Conservation (phyloP, 129 eudicot species). For the Scalesia atractyloides region DNA sequence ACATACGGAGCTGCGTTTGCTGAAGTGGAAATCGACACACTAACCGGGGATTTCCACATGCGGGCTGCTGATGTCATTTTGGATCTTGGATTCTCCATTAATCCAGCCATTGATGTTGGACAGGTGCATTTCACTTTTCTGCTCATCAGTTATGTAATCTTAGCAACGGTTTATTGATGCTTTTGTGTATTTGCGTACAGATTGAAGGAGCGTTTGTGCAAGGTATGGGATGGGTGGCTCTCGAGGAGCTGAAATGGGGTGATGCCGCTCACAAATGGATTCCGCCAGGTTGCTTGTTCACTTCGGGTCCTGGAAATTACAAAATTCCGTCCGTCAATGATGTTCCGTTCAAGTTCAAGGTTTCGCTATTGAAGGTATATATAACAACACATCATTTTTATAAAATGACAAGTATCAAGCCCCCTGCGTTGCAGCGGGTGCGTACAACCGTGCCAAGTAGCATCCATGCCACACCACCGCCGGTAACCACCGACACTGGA, state of each 20-base stretch:
- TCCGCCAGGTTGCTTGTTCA: slow-evolving; percentile 71
- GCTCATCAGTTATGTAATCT: not conserved
- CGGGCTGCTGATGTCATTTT: slow-evolving; percentile 77
- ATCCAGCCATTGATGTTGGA: slow-evolving; percentile 98
- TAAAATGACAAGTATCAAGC: too few relatives aligned
- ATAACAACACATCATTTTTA: slow-evolving; percentile 8
- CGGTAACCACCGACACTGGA: too few relatives aligned
- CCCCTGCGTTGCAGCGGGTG: too few relatives aligned
- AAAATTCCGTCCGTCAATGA: slow-evolving; percentile 96
- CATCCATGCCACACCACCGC: too few relatives aligned
- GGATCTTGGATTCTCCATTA: slow-evolving; percentile 92
- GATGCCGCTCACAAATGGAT: slow-evolving; percentile 95
- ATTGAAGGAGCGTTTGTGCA: slow-evolving; percentile 97
- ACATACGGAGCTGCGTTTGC: slow-evolving; percentile 98
- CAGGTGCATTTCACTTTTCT: slow-evolving; percentile 53
- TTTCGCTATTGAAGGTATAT: slow-evolving; percentile 90
- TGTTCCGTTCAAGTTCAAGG: slow-evolving; percentile 75
- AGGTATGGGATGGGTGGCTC: slow-evolving; percentile 96
- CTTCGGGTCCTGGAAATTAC: slow-evolving; percentile 90
- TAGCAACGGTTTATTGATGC: not conserved
- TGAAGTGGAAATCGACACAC: slow-evolving; percentile 91
- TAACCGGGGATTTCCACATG: slow-evolving; percentile 94
- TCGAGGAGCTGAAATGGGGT: slow-evolving; percentile 98
- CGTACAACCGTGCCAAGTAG: too few relatives aligned
- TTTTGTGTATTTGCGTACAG: slow-evolving; percentile 37